These are phyloP conservation scores for Lathyrus sativus DNA, from an alignment of 306 rosid species.

Conservation along the genomic window DNA sequence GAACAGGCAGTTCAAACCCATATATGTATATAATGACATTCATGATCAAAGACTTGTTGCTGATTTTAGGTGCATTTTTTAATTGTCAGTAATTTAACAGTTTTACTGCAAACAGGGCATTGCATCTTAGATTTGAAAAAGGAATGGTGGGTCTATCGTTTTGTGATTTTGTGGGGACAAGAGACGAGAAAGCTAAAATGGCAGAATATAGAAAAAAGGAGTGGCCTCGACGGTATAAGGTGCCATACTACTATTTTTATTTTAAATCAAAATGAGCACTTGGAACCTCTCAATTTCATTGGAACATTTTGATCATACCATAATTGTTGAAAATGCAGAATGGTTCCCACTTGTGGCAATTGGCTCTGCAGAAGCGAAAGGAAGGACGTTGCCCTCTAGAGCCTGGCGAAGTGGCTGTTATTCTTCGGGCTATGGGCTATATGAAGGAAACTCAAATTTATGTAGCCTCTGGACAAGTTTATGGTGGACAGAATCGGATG, in stretches of 20 bases:
- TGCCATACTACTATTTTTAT: slow-evolving; percentile 40
- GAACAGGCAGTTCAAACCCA: slow-evolving; percentile 90
- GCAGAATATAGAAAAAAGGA: slow-evolving; percentile 92
- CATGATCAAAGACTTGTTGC: slow-evolving; percentile 36
- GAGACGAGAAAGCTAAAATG: slow-evolving; percentile 93
- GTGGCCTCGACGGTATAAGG: slow-evolving; percentile 99
- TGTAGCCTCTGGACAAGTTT: slow-evolving; percentile 98
- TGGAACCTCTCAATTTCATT: slow-evolving; percentile 25
- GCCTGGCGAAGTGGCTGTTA: slow-evolving; percentile 98
- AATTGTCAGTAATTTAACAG: slow-evolving; percentile 39
- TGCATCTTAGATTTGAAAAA: slow-evolving; percentile 97
- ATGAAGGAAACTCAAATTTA: slow-evolving; percentile 97
- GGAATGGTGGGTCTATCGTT: slow-evolving; percentile 99
- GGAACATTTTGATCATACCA: slow-evolving; percentile 34
- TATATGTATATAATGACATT: slow-evolving; percentile 71
- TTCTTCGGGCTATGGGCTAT: slow-evolving; percentile 98
- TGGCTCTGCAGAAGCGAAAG: slow-evolving; percentile 97
- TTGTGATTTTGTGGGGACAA: slow-evolving; percentile 98
- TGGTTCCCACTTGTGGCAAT: slow-evolving; percentile 99
- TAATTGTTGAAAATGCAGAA: slow-evolving; percentile 63
- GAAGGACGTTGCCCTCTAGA: slow-evolving; percentile 99
- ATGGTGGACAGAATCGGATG: slow-evolving; percentile 99
- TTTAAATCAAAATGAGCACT: slow-evolving; percentile 22
- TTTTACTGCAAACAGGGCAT: slow-evolving; percentile 72
- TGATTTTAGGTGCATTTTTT: slow-evolving; percentile 26